Conservation (phyloP, 2,329 filamentous ascomycete species). For the Talaromyces sp. region DNA sequence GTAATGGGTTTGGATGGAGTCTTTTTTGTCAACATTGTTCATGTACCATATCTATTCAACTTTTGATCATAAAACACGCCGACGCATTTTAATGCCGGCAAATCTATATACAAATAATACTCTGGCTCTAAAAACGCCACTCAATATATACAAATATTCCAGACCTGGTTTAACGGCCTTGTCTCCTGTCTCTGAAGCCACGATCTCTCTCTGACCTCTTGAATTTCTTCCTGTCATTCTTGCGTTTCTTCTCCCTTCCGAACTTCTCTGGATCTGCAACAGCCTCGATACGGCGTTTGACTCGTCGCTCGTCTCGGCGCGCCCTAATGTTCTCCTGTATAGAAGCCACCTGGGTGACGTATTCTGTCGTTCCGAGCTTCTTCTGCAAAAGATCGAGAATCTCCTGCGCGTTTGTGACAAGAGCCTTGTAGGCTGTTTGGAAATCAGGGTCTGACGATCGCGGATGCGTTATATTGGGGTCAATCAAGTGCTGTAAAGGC, state of each 20-base stretch:
- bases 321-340: conserved; percentile 68
- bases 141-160: background rate
- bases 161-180: conserved; percentile 54
- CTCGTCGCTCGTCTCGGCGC: conserved; percentile 66
- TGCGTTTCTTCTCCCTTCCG: conserved; percentile 73
- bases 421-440: conserved; percentile 60
- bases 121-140: background rate
- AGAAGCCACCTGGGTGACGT: conserved; percentile 65
- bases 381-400: conserved; percentile 77
- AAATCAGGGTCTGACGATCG: conserved; percentile 66
- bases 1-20: background rate
- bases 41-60: background rate
- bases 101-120: background rate
- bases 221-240: conserved; percentile 76
- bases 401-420: conserved; percentile 68
- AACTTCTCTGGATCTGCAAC: conserved; percentile 74
- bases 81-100: background rate
- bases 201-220: conserved; percentile 71
- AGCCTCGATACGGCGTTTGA: conserved; percentile 85
- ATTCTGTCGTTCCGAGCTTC: conserved; percentile 74
- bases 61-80: background rate
- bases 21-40: background rate
- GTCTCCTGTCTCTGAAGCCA: conserved; percentile 65
- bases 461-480: conserved; percentile 66
- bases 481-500: conserved; percentile 76